Percentiles rank a stretch among this genome's conserved stretches.
Evolutionary conservation across 208 protist genomes (phyloP).

Genomic region (Leishmania tarentolae): DNA sequence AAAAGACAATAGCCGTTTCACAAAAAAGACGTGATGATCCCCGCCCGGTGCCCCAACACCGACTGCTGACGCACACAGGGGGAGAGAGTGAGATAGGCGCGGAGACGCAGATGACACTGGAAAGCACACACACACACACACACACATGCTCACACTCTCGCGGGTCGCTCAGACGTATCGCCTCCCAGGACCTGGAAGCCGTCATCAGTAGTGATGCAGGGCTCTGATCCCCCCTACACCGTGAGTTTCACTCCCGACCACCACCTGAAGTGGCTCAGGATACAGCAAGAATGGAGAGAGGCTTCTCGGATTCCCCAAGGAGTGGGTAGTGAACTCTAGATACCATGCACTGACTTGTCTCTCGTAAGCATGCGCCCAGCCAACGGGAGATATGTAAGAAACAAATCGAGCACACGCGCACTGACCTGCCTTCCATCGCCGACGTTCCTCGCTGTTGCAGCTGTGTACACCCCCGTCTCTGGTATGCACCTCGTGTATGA

Average conservation of each 20-base stretch:
- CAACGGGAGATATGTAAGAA: neutral
- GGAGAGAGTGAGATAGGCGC: neutral
- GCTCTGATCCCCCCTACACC: neutral
- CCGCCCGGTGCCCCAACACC: neutral
- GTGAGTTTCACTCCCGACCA: neutral
- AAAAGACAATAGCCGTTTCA: neutral
- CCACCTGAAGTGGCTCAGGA: neutral
- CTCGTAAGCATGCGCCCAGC: neutral
- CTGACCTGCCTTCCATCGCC: neutral
- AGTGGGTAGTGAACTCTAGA: too few species aligned
- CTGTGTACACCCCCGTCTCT: neutral
- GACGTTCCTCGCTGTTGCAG: neutral
- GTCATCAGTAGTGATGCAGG: neutral
- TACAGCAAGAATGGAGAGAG: neutral
- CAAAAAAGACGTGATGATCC: neutral
- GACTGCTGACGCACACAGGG: neutral
- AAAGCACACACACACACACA: neutral
- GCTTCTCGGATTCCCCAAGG: neutral
- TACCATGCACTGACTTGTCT: neutral
- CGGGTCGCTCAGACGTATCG: neutral
- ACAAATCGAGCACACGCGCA: neutral
- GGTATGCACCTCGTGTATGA: neutral
- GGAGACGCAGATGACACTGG: neutral
- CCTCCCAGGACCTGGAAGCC: neutral
- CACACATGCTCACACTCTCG: neutral